These are phyloP conservation scores for Cyclotella atomus DNA, from an alignment of 108 stramenopile species.

Conservation along the genomic window DNA sequence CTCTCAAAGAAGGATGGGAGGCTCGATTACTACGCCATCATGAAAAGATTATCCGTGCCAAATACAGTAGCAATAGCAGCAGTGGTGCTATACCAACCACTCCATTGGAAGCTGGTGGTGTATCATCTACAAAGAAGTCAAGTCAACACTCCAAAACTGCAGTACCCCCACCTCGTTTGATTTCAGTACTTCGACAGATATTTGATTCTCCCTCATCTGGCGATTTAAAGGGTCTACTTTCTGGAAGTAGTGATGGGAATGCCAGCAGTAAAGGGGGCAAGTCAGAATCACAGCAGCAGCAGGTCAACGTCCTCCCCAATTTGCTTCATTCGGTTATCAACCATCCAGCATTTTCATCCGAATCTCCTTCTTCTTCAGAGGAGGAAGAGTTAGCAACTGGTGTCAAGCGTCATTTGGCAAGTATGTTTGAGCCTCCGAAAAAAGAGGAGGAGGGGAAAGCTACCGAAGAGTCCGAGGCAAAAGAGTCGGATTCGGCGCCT, in stretches of 20 bases:
- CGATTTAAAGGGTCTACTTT: constrained; percentile 14
- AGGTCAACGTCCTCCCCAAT: constrained; percentile 16
- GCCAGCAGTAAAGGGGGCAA: background rate
- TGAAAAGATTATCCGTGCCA: constrained; percentile 61
- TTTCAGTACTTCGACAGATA: constrained; percentile 60
- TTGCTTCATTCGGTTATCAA: constrained; percentile 23
- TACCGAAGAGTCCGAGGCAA: background rate
- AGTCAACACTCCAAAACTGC: constrained; percentile 14
- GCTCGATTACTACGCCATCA: constrained; percentile 64
- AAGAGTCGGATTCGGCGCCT: background rate
- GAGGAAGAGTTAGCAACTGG: background rate
- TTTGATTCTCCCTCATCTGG: constrained; percentile 35
- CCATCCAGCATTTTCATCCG: constrained; percentile 17
- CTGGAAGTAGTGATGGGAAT: background rate
- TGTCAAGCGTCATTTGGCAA: constrained; percentile 1
- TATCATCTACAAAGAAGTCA: background rate
- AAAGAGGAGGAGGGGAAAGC: background rate
- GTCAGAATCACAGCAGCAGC: background rate
- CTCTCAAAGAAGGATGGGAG: constrained; percentile 15
- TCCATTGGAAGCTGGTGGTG: too few species aligned
- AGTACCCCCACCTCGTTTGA: constrained; percentile 61
- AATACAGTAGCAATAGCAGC: constrained; percentile 21
- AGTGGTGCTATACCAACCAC: background rate
- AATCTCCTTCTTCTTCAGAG: background rate
- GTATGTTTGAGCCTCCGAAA: constrained; percentile 2